Percentiles rank a stretch among this genome's conserved stretches.
These are phyloP conservation scores for Trichoderma virens DNA, from an alignment of 495 filamentous ascomycete species.

Conservation along the genomic window DNA sequence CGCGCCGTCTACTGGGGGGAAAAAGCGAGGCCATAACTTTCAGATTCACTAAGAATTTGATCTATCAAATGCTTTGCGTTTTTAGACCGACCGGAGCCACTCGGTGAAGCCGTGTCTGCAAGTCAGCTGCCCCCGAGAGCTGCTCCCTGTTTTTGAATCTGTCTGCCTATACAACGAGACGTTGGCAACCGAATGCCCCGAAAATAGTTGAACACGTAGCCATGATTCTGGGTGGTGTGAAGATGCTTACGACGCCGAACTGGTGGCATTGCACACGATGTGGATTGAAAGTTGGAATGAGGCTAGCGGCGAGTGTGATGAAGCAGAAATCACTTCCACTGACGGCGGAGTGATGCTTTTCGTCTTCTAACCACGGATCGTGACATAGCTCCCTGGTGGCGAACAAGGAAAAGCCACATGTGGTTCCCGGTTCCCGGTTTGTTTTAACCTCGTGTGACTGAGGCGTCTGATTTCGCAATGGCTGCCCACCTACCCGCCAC, in stretches of 20 bases:
- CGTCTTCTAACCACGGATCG: neutral
- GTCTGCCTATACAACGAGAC: neutral
- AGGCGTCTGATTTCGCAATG: neutral
- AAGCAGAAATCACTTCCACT: neutral
- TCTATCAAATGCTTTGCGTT: neutral
- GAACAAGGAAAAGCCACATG: neutral
- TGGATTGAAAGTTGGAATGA: neutral
- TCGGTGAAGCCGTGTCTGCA: neutral
- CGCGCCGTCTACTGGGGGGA: neutral
- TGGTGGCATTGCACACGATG: neutral
- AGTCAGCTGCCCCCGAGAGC: neutral
- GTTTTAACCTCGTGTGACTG: constrained; percentile 2
- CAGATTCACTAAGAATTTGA: no score
- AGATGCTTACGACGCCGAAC: constrained; percentile 1
- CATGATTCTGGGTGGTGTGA: neutral
- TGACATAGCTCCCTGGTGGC: neutral
- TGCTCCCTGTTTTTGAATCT: neutral
- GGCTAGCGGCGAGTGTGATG: neutral
- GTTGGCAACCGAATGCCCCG: neutral
- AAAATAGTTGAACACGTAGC: neutral
- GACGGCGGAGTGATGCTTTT: neutral
- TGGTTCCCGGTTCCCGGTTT: constrained; percentile 2
- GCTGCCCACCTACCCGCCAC: constrained; percentile 1
- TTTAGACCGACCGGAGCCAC: neutral
- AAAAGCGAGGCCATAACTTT: no score